A percentile compares a stretch with the other conserved stretches of the same genome.
Conservation (phyloP, 352 stramenopile genomes). For the Globisporangium parvum region DNA sequence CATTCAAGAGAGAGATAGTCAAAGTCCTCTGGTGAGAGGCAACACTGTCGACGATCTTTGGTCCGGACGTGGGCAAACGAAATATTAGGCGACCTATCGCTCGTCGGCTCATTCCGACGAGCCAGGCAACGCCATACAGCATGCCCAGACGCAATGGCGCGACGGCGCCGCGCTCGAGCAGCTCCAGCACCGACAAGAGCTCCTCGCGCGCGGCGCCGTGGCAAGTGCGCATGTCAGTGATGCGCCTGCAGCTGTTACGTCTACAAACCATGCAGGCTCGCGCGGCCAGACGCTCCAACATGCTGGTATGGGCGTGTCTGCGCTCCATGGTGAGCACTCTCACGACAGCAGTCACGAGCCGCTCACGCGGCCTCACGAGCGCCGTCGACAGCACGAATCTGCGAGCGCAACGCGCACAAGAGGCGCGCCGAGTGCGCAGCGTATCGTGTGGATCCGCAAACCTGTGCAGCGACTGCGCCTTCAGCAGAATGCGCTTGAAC, state of each 20-base stretch:
- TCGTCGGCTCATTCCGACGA: no score
- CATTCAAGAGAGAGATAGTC: no score
- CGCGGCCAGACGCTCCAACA: constrained; percentile 7
- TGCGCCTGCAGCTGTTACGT: not conserved
- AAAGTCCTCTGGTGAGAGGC: no score
- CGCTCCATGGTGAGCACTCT: not conserved
- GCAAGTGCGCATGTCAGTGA: not conserved
- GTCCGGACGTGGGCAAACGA: no score
- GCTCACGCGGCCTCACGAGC: not conserved
- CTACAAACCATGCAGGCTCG: not conserved
- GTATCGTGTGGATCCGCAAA: constrained; percentile 17
- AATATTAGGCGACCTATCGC: no score
- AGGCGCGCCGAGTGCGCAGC: not conserved
- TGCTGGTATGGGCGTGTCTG: constrained; percentile 2
- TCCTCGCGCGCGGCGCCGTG: constrained; percentile 12
- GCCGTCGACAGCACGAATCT: not conserved
- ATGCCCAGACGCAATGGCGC: no score
- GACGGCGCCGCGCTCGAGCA: constrained; percentile 12
- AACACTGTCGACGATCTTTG: no score
- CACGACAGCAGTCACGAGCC: not conserved
- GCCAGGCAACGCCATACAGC: no score
- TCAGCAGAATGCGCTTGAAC: constrained; percentile 2
- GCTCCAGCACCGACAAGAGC: constrained; percentile 14
- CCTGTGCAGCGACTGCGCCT: constrained; percentile 10
- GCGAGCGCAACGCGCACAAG: not conserved